A percentile compares a stretch with the other conserved stretches of the same genome.
Conservation (phyloP, 371 early-diverging fungal genomes). For the Cokeromyces recurvatus region DNA sequence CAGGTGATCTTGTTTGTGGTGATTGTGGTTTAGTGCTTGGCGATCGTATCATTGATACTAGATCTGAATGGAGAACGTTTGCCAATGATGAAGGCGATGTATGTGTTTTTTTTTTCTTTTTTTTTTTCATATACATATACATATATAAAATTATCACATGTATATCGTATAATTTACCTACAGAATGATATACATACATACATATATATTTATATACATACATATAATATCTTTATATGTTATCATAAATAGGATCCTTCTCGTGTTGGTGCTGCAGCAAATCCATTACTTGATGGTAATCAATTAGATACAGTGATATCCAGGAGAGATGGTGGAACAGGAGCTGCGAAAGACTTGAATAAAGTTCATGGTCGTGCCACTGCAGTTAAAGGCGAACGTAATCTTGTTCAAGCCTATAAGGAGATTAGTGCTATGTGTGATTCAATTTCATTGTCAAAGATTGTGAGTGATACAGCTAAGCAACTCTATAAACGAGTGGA, state of each 20-base stretch:
- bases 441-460: slow-evolving; percentile 79
- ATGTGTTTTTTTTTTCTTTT: slow-evolving; percentile 20
- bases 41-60: slow-evolving; percentile 97
- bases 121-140: slow-evolving; percentile 3
- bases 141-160: too few species aligned
- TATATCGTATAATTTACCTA: too few species aligned
- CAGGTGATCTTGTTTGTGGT: slow-evolving; percentile 74
- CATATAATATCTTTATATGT: not conserved
- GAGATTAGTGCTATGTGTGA: slow-evolving; percentile 93
- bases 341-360: slow-evolving; percentile 67
- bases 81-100: slow-evolving; percentile 89
- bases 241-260: slow-evolving; percentile 77
- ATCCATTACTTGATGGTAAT: slow-evolving; percentile 83
- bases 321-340: slow-evolving; percentile 76
- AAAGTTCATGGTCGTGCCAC: slow-evolving; percentile 74
- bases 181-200: too few species aligned
- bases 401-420: slow-evolving; percentile 87
- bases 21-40: slow-evolving; percentile 97
- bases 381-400: slow-evolving; percentile 73
- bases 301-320: slow-evolving; percentile 92
- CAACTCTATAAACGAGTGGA: slow-evolving; percentile 89
- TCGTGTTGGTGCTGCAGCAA: slow-evolving; percentile 97
- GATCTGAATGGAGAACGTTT: slow-evolving; percentile 99
- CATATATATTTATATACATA: too few species aligned
- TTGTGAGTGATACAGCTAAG: slow-evolving; percentile 92